Base-by-base conservation (phyloP, 306 rosid genomes). In the Cicer arietinum region DNA sequence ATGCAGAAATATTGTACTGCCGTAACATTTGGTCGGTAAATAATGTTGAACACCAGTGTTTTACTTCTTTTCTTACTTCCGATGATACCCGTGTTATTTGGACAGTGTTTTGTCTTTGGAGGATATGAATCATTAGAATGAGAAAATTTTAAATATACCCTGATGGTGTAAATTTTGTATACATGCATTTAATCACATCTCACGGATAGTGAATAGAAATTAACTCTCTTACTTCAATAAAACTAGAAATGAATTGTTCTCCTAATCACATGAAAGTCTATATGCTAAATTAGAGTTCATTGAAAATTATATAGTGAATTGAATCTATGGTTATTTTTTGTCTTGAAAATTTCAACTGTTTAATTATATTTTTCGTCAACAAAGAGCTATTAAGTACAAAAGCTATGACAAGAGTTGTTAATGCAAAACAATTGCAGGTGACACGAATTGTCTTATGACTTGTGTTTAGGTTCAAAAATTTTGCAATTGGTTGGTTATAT, bases 1-100 rank as follows among this genome's bases (percentile, higher is more conserved):
- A 16, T 56, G 70, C 76, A 70, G 57, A 71, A 62, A 20, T 56
- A 77, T 82, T 70, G 77, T 63, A 78, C 69, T 67, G 46, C 82
- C 82, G 40, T 57, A 43, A 77, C 83, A 67, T 73, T 53, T 68
- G 80, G 62, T 73, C 77, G 78, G 67, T 13, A 77, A 80, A 77
- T 73, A 80, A 84, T 68, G 80, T 65, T 40, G 50, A 77, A 77
- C 35, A 8, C 63, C 58, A 1, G 14, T 14, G 68, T 64, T 71
- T 62, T 61, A 17, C n/a, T 51, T 71, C 10, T 10, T 75, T 53
- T 42, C 44, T 42, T 10, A 25, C 18, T 0, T 4, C 7, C 35
- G 0, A 41, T 42, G 22, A 66, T 71, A 30, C 40, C 1, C 39
- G 17, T n/a, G 16, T 45, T 44, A 35, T 11, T 7, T 42, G 7